These are phyloP conservation scores for Leishmania mexicana DNA, from an alignment of 208 protist genomes.

Conservation along the genomic window DNA sequence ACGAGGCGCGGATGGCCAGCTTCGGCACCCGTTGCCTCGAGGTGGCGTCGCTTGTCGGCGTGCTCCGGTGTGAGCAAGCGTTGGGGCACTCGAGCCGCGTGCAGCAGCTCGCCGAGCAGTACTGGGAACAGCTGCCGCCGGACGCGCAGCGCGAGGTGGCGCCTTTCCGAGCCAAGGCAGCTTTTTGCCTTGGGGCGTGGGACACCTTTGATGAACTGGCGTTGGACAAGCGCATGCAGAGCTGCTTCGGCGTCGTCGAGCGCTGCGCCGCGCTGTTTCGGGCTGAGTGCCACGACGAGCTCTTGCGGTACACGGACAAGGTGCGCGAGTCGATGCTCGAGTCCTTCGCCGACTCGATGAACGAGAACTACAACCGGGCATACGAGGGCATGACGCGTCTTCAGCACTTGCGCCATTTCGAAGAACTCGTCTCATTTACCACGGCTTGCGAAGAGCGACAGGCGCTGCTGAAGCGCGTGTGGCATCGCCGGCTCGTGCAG, in stretches of 20 bases:
- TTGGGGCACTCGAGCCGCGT: slow-evolving; percentile 70
- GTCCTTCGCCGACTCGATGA: slow-evolving; percentile 80
- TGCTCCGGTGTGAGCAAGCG: slow-evolving; percentile 81
- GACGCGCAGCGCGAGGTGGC: slow-evolving; percentile 64
- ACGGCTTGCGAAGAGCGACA: slow-evolving; percentile 59
- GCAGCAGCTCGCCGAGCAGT: slow-evolving; percentile 56
- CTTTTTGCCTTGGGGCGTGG: slow-evolving; percentile 79
- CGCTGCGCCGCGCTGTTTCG: slow-evolving; percentile 81
- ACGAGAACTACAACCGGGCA: slow-evolving; percentile 83
- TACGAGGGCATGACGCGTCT: slow-evolving; percentile 96
- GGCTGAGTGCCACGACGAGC: slow-evolving; percentile 47
- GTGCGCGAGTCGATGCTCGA: slow-evolving; percentile 71
- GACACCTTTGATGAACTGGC: slow-evolving; percentile 75
- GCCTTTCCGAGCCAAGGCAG: slow-evolving; percentile 79
- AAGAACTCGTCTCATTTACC: slow-evolving; percentile 98
- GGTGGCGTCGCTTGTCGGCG: slow-evolving; percentile 66
- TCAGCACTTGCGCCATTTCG: slow-evolving; percentile 98
- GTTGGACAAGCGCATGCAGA: slow-evolving; percentile 40
- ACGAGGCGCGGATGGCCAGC: slow-evolving; percentile 63
- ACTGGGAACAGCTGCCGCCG: slow-evolving; percentile 61
- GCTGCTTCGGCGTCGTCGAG: slow-evolving; percentile 71
- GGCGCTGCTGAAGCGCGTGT: slow-evolving; percentile 78
- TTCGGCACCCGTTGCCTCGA: slow-evolving; percentile 43
- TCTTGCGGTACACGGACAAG: slow-evolving; percentile 63
- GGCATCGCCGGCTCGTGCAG: slow-evolving; percentile 86